A percentile compares a stretch with the other conserved stretches of the same genome.
Conservation (phyloP, 2,329 filamentous ascomycete genomes). For the Raffaelea ambrosiae region DNA sequence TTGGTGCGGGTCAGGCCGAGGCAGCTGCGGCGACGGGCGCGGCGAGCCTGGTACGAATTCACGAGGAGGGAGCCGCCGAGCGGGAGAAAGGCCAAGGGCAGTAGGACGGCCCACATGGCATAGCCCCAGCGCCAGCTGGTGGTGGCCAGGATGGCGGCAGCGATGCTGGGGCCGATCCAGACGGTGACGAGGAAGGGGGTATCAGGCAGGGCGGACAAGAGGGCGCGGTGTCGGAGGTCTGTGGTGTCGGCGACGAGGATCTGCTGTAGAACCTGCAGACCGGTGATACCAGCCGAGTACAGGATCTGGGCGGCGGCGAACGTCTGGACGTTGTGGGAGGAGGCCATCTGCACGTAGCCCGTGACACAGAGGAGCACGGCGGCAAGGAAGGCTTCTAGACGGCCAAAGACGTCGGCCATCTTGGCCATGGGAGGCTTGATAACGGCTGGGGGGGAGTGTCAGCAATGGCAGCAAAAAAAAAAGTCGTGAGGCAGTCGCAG, state of each 20-base stretch:
- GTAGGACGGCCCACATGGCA: slow-evolving; percentile 53
- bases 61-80: slow-evolving; percentile 42
- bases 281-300: slow-evolving; percentile 43
- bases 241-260: slow-evolving; percentile 58
- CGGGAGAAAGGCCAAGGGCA: slow-evolving; percentile 47
- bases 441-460: slow-evolving; percentile 31
- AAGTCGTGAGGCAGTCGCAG: too few species aligned
- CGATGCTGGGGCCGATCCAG: slow-evolving; percentile 50
- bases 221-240: slow-evolving; percentile 48
- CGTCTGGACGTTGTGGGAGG: slow-evolving; percentile 43
- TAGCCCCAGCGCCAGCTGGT: slow-evolving; percentile 55
- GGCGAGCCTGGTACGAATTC: slow-evolving; percentile 23
- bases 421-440: slow-evolving; percentile 55
- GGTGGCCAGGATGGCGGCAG: slow-evolving; percentile 33
- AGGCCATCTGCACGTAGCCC: slow-evolving; percentile 50
- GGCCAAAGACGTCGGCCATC: slow-evolving; percentile 53
- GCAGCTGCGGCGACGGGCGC: slow-evolving; percentile 22
- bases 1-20: slow-evolving; percentile 31
- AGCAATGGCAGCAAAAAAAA: not conserved
- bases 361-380: slow-evolving; percentile 45
- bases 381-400: slow-evolving; percentile 48
- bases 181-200: slow-evolving; percentile 52
- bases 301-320: slow-evolving; percentile 49
- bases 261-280: slow-evolving; percentile 48
- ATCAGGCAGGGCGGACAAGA: slow-evolving; percentile 50